Base-by-base conservation (phyloP, 2,329 filamentous ascomycete genomes). In the Proliferodiscus dingleyae region DNA sequence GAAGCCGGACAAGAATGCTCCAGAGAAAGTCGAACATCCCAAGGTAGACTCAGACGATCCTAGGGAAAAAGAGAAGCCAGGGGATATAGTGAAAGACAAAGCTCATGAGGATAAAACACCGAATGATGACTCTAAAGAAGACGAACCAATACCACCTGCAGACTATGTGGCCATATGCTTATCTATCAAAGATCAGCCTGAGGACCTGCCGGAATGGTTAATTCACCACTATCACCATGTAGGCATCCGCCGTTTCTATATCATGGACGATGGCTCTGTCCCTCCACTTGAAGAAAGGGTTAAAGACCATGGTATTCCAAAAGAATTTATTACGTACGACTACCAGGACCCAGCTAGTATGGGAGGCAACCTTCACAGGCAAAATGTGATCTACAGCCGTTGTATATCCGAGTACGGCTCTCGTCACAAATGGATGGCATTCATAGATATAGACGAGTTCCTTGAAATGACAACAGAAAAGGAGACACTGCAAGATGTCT, bases 391-490 rank as follows among this genome's bases (percentile, higher is more conserved):
- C 3, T 61, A 61, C 37, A 41, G 45, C 5, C 15, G 52, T 5
- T 63, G 61, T 18, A 37, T 53, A 15, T 18, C 46, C 5, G 48
- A 47, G 2, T 61, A 55, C 26, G 55, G 61, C 19, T 41, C 34
- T 19, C 50, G 50, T 15, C 61, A 64, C 49, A 64, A 56, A 15
- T 66, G 64, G 63, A 61, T 66, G 46, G 62, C 56, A 2, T 65
- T 64, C 41, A 23, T 63, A 6, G 59, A 61, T 18, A 54, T 47
- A 3, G 60, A 63, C 18, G 61, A 66, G 47, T 66, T 64, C 43
- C 48, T 65, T 19, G 63, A 64, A 23, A 49, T 52, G 46, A 38
- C 52, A 7, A 33, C 36, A 5, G 47, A 48, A 5, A 45, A 47
- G 7, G 54, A 64, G 30, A 61, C 55, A 1, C 37, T 64, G 1